These are phyloP conservation scores for Clathrospora elynae DNA, from an alignment of 2,329 filamentous ascomycete species.

Conservation along the genomic window DNA sequence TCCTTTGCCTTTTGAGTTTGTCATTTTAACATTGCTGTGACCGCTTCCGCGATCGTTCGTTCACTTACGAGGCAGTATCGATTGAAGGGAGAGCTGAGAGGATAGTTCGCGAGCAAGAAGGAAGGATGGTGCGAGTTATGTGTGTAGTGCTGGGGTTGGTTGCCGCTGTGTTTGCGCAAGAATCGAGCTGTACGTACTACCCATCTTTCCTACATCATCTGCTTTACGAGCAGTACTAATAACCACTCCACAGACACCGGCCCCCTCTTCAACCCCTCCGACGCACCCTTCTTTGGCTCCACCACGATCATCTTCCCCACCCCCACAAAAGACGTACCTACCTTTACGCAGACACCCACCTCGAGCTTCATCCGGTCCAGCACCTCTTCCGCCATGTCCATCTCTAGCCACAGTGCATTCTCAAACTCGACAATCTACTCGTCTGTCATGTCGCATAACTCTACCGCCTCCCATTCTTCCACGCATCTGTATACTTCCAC, in stretches of 20 bases:
- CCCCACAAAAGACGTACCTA: constrained; percentile 10
- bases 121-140: too few species aligned
- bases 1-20: too few species aligned
- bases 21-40: too few species aligned
- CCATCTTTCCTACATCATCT: too few species aligned
- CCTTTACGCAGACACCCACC: constrained; percentile 13
- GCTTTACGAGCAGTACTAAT: too few species aligned
- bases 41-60: too few species aligned
- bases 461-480: constrained; percentile 7
- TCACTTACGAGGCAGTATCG: too few species aligned
- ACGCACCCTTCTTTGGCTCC: constrained; percentile 26
- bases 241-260: constrained; percentile 17
- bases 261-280: constrained; percentile 26
- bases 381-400: constrained; percentile 8
- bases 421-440: constrained; percentile 12
- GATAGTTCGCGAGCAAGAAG: too few species aligned
- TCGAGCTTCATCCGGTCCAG: constrained; percentile 8
- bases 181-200: too few species aligned
- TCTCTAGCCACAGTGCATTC: constrained; percentile 4
- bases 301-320: constrained; percentile 25
- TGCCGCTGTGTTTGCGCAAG: too few species aligned
- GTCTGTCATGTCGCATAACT: constrained; percentile 1
- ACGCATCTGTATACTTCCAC: constrained; percentile 4
- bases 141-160: too few species aligned
- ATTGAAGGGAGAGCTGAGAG: too few species aligned